phyloP scores from a whole-genome alignment of 169 alveolate species.

The Eimeria nieschulzi region DNA sequence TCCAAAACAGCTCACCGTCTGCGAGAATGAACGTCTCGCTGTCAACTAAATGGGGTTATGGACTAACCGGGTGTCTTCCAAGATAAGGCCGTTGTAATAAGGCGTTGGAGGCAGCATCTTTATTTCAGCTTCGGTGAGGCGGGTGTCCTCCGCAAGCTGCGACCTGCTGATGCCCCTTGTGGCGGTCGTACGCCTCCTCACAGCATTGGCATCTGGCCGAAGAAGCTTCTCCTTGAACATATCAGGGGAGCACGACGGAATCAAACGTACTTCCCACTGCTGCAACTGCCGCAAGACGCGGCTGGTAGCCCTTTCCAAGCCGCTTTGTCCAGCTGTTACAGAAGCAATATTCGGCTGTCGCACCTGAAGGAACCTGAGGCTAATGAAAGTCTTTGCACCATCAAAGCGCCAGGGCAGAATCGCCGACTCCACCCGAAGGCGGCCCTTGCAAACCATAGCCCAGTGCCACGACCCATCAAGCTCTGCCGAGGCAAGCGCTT shows the following conservation, averaged over 20 bases:
- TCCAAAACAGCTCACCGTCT: background rate
- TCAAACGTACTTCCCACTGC: constrained; percentile 49
- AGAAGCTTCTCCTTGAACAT: constrained; percentile 17
- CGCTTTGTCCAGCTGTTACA: background rate
- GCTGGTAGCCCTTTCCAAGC: background rate
- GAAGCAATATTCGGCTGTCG: background rate
- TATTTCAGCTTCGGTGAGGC: constrained; percentile 6
- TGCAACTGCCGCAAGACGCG: constrained; percentile 50
- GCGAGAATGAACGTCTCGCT: background rate
- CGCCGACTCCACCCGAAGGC: constrained; percentile 45
- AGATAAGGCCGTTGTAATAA: constrained; percentile 67
- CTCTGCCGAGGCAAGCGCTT: constrained; percentile 26
- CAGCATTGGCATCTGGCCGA: constrained; percentile 36
- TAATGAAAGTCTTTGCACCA: constrained; percentile 16
- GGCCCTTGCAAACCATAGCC: constrained; percentile 25
- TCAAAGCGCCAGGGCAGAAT: constrained; percentile 61
- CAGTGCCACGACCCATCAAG: constrained; percentile 16
- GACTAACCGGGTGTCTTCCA: constrained; percentile 65
- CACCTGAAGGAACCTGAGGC: constrained; percentile 33
- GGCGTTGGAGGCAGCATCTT: constrained; percentile 72
- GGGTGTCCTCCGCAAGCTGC: background rate
- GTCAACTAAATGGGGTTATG: too few species aligned
- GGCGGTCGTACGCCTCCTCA: constrained; percentile 46
- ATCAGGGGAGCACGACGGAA: constrained; percentile 7
- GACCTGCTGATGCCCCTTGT: background rate